phyloP scores from a whole-genome alignment of 176 grass and related monocot species.

The Raddia distichophylla region DNA sequence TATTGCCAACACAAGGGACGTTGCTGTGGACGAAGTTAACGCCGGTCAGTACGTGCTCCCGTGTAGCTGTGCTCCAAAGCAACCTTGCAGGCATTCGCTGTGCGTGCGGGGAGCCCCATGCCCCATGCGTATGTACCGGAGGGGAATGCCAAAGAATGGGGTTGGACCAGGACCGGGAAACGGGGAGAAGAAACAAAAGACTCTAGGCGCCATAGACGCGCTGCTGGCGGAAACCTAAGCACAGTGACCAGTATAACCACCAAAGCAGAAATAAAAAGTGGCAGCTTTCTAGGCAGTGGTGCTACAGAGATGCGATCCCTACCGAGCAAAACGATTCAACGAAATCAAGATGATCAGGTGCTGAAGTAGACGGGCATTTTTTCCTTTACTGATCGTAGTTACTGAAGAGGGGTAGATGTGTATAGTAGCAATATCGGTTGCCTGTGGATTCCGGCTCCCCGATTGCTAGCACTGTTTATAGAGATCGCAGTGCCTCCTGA shows the following conservation, averaged over 20 bases:
- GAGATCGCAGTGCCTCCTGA: background rate
- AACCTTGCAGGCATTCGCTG: background rate
- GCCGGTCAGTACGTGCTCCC: background rate
- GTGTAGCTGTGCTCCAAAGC: background rate
- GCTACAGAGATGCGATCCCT: background rate
- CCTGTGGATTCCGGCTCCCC: background rate
- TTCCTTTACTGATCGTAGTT: background rate
- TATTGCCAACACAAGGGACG: too few relatives aligned
- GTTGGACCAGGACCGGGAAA: background rate
- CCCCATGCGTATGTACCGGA: too few relatives aligned
- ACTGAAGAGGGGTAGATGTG: background rate
- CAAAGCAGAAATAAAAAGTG: background rate
- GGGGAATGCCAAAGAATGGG: background rate
- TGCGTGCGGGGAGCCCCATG: background rate
- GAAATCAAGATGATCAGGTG: background rate
- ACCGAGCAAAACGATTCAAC: background rate
- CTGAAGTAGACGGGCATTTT: too few relatives aligned
- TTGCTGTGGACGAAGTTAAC: background rate
- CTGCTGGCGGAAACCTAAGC: constrained; percentile 1
- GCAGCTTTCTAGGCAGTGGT: constrained; percentile 3
- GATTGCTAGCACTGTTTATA: background rate
- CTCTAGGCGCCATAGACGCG: background rate
- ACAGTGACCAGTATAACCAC: background rate
- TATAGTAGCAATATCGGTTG: too few relatives aligned
- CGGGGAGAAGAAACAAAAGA: background rate